phyloP scores from a whole-genome alignment of 1,284 basidiomycete species.

The Ustilago crameri region DNA sequence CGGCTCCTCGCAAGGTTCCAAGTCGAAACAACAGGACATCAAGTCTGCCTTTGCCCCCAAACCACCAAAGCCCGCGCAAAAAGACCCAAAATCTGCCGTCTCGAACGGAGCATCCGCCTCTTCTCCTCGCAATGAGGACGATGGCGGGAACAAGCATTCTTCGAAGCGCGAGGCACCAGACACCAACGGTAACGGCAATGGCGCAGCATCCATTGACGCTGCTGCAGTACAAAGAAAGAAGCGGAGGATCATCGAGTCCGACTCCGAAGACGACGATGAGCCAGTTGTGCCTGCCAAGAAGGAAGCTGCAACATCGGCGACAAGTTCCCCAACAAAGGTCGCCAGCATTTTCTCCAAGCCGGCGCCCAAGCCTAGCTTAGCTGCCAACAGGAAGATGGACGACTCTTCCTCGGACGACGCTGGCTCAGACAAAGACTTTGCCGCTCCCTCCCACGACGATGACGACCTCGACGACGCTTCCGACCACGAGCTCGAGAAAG shows the following conservation, averaged over 20 bases:
- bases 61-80: conserved; percentile 3
- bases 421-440: conserved; percentile 36
- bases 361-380: conserved; percentile 6
- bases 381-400: conserved; percentile 14
- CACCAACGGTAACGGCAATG: conserved; percentile 2
- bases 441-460: conserved; percentile 58
- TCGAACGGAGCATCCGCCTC: not conserved
- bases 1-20: conserved; percentile 12
- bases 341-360: conserved; percentile 34
- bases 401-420: conserved; percentile 4
- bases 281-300: conserved; percentile 12
- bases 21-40: conserved; percentile 38
- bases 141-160: not conserved
- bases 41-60: conserved; percentile 62
- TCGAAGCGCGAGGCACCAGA: conserved; percentile 12
- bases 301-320: not conserved
- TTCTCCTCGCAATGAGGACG: not conserved
- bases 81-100: not conserved
- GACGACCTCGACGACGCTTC: conserved; percentile 25
- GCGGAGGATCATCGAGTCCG: conserved; percentile 68
- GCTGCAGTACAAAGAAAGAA: conserved; percentile 32
- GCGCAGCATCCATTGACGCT: not conserved
- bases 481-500: conserved; percentile 54
- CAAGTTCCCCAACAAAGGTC: conserved; percentile 20
- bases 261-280: conserved; percentile 60